A percentile compares a stretch with the other conserved stretches of the same genome.
These are phyloP conservation scores for Pleurotus eryngii DNA, from an alignment of 768 basidiomycete species.

Conservation along the genomic window DNA sequence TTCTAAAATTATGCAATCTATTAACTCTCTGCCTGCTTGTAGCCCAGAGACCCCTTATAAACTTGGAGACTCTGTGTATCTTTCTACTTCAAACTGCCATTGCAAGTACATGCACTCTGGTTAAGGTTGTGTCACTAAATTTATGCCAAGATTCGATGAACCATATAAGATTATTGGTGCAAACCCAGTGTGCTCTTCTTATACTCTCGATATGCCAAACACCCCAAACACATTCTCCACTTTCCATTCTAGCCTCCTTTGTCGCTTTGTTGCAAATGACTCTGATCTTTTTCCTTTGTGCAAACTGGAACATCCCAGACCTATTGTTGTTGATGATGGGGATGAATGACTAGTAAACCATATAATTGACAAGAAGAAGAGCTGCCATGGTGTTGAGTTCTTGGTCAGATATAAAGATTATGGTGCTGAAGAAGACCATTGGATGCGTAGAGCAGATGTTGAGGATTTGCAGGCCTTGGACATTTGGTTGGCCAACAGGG, in stretches of 20 bases:
- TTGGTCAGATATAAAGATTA: no score
- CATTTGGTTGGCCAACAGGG: no score
- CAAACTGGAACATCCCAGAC: conserved; percentile 11
- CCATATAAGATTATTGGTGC: conserved; percentile 19
- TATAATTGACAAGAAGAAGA: conserved; percentile 21
- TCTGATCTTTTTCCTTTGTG: conserved; percentile 24
- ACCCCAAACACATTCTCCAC: conserved; percentile 19
- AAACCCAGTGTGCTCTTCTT: conserved; percentile 14
- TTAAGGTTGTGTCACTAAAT: conserved; percentile 29
- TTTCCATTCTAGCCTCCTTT: conserved; percentile 31
- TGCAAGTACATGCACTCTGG: conserved; percentile 18
- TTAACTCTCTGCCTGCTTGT: conserved; percentile 14
- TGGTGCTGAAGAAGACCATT: no score
- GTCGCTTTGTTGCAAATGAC: conserved; percentile 25
- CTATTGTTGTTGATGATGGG: conserved; percentile 15
- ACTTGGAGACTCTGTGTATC: conserved; percentile 29
- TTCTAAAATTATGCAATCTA: conserved; percentile 21
- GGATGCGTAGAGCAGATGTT: no score
- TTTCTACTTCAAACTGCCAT: conserved; percentile 24
- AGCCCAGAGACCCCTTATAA: conserved; percentile 17
- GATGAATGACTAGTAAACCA: conserved; percentile 10
- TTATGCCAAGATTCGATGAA: conserved; percentile 30
- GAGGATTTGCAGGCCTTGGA: no score
- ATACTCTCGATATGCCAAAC: conserved; percentile 17
- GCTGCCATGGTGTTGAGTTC: conserved; percentile 16